Conservation (phyloP, 1,139 yeast genomes). For the Wickerhamomyces sp. region DNA sequence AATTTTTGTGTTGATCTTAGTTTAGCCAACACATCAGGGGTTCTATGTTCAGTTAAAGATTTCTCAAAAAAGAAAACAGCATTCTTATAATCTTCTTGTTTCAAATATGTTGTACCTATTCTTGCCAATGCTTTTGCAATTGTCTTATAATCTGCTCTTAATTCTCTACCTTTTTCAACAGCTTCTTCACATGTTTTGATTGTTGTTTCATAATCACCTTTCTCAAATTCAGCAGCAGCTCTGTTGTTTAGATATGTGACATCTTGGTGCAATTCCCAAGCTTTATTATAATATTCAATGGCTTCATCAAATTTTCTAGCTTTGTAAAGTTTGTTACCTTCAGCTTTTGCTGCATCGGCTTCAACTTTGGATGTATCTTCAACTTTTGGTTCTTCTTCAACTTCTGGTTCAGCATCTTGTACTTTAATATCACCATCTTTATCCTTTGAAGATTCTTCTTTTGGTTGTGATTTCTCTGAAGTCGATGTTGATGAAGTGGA, state of each 20-base stretch:
- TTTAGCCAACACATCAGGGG: constrained; percentile 87
- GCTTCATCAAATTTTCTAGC: constrained; percentile 90
- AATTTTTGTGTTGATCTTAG: constrained; percentile 85
- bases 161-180: constrained; percentile 82
- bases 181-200: constrained; percentile 79
- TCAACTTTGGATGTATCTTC: constrained; percentile 37
- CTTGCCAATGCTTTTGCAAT: constrained; percentile 93
- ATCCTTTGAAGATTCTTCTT: constrained; percentile 20
- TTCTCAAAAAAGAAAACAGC: constrained; percentile 83
- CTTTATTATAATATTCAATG: constrained; percentile 75
- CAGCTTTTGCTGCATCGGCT: constrained; percentile 79
- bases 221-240: constrained; percentile 97
- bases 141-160: constrained; percentile 86
- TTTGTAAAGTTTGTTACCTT: constrained; percentile 86
- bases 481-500: constrained; percentile 16
- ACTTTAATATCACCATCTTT: constrained; percentile 24
- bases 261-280: constrained; percentile 79
- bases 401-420: constrained; percentile 24
- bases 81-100: constrained; percentile 62
- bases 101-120: constrained; percentile 77
- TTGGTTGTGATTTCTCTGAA: constrained; percentile 17
- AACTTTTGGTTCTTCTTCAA: constrained; percentile 25
- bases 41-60: constrained; percentile 95
- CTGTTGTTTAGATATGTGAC: constrained; percentile 93
- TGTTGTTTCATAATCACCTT: constrained; percentile 85